Base-by-base conservation (phyloP, 768 basidiomycete species). In the Serendipita vermifera region DNA sequence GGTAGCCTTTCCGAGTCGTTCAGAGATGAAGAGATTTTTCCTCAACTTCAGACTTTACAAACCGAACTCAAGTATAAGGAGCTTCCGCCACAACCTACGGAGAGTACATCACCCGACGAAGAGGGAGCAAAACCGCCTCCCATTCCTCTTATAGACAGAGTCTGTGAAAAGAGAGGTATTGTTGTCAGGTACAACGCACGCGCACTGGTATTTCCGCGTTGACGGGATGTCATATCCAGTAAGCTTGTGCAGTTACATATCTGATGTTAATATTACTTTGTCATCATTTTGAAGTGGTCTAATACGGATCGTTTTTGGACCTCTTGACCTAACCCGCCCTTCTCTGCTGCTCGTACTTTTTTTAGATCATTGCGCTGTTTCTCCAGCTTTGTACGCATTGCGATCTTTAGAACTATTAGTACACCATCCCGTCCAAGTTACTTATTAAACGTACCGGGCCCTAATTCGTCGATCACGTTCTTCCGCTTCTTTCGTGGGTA, bases 391-490 rank as follows among this genome's bases (percentile, higher is more conserved):
- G 76, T 76, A 6, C 82, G 79, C 57, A 85, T 76, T 1, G 82
- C 80, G 33, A 77, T 71, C 68, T 77, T 63, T 20, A 65, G 57
- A 33, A n/a, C 62, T 57, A 67, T 67, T 31, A 68, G 61, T 22
- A 73, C 65, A 62, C 70, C 70, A 66, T 69, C 67, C 62, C 69
- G 62, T 55, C 62, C 27, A 31, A 27, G 11, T 5, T 3, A 36
- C 14, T 6, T 27, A 41, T 14, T 22, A 5, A 53, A 72, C 77
- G 55, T 56, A 87, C 85, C 22, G 78, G 75, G 22, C 77, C 75
- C n/a, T n/a, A n/a, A n/a, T 22, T 89, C 88, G 66, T 97, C 92
- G 59, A 97, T 79, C 46, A 97, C 87, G 64, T 97, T 96, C 74
- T 93, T 91, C 66, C 89, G 80, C 69, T 94, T 87, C 73, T 92